Base-by-base conservation (phyloP, 441 rosid genomes). In the Euphorbia celastroides region DNA sequence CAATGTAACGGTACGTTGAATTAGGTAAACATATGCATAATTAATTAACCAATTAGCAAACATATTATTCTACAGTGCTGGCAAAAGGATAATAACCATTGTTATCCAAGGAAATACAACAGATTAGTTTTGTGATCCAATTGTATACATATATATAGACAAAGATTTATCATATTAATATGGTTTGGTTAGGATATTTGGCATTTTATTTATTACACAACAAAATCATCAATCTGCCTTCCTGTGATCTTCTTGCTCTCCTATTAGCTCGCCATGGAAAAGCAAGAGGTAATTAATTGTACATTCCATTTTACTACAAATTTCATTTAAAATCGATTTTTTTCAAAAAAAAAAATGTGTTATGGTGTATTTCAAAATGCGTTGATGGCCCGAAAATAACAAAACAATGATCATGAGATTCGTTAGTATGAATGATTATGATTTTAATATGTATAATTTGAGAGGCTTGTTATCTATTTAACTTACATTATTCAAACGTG, bases 201-300 rank as follows among this genome's bases (percentile, higher is more conserved):
- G 5, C 22, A 19, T 48, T 12, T 17, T 17, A 16, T 44, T 16
- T 17, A 16, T 48, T 48, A 8, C 2, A 48, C 17, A 17, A 48
- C 7, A 48, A 19, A 48, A 48, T 48, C 54, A 48, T 48, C 54
- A 17, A 48, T 48, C 54, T 48, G 54, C 54, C 54, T 48, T 48
- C 54, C 54, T 48, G n/a, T n/a, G 54, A 48, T 48, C 54, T 48
- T n/a, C 54, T 48, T 48, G 54, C 54, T 44, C 50, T 44, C 17
- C 50, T 19, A 44, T 0, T 1, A 12, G n/a, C 50, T 23, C 54
- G 19, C 8, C 20, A 48, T 48, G 54, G 54, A 17, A 17, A 48
- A 48, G 54, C 54, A 48, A 48, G 54, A 17, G 54, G 54, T 48
- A 48, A 48, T 48, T 48, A 48, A 48, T 48, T 48, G 0, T 16